Percentiles rank a stretch among this genome's conserved stretches.
Evolutionary conservation across 805 yeast species (phyloP).

Genomic region (Yarrowia sp.): DNA sequence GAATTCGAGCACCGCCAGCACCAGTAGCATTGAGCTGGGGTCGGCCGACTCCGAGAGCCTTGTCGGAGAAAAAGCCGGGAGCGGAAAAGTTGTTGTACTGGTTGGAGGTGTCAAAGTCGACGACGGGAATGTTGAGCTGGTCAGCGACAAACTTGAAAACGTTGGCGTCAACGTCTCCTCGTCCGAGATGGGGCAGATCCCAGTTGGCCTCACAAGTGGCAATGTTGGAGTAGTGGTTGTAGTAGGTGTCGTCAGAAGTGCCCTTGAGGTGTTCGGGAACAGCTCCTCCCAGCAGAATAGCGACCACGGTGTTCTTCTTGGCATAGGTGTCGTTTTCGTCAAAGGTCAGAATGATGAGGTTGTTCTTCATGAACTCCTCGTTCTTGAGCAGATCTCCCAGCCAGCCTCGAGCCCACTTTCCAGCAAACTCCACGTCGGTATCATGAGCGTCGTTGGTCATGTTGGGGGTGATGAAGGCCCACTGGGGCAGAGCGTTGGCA

Average conservation of each 20-base stretch:
- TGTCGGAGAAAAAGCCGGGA: slow-evolving; percentile 13
- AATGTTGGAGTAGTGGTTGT: slow-evolving; percentile 52
- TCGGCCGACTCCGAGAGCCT: not conserved
- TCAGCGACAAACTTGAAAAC: slow-evolving; percentile 46
- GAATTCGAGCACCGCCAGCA: not conserved
- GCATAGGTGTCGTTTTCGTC: slow-evolving; percentile 48
- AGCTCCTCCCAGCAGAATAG: slow-evolving; percentile 49
- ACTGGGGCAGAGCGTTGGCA: slow-evolving; percentile 47
- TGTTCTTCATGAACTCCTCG: slow-evolving; percentile 47
- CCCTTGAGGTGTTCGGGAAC: slow-evolving; percentile 44
- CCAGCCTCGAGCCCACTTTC: slow-evolving; percentile 47
- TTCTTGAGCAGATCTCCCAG: slow-evolving; percentile 45
- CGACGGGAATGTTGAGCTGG: slow-evolving; percentile 30
- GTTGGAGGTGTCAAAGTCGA: slow-evolving; percentile 6
- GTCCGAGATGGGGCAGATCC: slow-evolving; percentile 49
- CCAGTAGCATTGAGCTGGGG: slow-evolving; percentile 20
- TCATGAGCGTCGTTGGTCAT: slow-evolving; percentile 54
- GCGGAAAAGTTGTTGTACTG: slow-evolving; percentile 13
- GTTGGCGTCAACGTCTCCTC: slow-evolving; percentile 51
- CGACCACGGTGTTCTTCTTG: slow-evolving; percentile 45
- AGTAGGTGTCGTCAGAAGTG: slow-evolving; percentile 47
- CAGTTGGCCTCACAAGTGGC: slow-evolving; percentile 51
- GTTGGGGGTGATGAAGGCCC: slow-evolving; percentile 53
- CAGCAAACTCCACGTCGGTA: slow-evolving; percentile 46
- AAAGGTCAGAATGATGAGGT: slow-evolving; percentile 48